Conservation (phyloP, 2,329 filamentous ascomycete species). For the Phialophora verrucosa region DNA sequence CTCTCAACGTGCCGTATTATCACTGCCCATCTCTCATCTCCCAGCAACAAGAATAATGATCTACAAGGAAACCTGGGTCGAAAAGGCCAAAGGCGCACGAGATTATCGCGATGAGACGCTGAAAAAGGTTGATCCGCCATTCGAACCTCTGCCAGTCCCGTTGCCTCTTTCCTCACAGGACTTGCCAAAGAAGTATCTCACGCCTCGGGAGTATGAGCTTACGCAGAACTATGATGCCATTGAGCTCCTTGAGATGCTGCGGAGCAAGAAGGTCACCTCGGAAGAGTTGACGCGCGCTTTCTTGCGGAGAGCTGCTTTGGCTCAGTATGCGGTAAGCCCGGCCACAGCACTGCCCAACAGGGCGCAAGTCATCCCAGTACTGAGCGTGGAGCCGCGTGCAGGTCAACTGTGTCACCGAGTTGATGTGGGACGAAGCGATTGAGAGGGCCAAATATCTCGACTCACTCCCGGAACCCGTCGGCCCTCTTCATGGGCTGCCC, state of each 20-base stretch:
- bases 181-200: constrained; percentile 55
- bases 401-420: constrained; percentile 56
- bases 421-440: constrained; percentile 58
- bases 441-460: constrained; percentile 56
- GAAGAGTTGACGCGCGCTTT: constrained; percentile 59
- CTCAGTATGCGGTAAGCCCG: constrained; percentile 40
- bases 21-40: background rate
- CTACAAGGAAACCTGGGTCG: constrained; percentile 31
- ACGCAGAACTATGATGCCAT: constrained; percentile 49
- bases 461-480: constrained; percentile 54
- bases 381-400: constrained; percentile 4
- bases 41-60: constrained; percentile 15
- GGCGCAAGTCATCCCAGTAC: background rate
- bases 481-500: constrained; percentile 67
- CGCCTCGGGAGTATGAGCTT: constrained; percentile 56
- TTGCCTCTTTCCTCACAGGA: constrained; percentile 46
- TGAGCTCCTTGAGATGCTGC: constrained; percentile 50
- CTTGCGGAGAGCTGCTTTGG: constrained; percentile 60
- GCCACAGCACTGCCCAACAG: background rate
- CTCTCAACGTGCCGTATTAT: background rate
- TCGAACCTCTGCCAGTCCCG: constrained; percentile 25
- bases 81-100: constrained; percentile 32
- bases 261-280: constrained; percentile 52
- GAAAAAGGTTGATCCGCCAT: constrained; percentile 39
- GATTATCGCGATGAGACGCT: constrained; percentile 38